Conservation (phyloP, 2,329 filamentous ascomycete genomes). For the Trichophyton verrucosum region DNA sequence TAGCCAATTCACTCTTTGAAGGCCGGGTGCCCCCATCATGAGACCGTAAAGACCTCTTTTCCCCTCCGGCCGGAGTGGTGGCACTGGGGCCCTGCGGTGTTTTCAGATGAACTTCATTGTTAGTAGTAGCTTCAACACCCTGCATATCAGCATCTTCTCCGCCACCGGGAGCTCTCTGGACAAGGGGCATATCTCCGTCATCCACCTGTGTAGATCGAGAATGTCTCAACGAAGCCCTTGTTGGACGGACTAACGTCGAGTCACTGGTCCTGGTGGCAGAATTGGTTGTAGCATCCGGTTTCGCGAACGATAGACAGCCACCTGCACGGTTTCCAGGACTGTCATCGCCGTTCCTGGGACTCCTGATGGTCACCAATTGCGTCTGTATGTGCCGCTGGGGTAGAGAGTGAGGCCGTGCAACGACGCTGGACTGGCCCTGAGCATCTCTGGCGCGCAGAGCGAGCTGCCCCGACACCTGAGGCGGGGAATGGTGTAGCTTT, state of each 20-base stretch:
- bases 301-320: background rate
- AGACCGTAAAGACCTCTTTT: constrained; percentile 69
- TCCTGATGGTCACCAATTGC: constrained; percentile 1
- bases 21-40: constrained; percentile 62
- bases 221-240: background rate
- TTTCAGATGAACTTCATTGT: background rate
- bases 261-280: background rate
- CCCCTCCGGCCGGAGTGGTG: constrained; percentile 18
- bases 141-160: background rate
- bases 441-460: constrained; percentile 1
- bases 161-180: background rate
- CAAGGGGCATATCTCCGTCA: background rate
- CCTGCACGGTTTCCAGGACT: background rate
- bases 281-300: background rate
- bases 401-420: background rate
- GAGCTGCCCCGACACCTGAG: background rate
- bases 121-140: background rate
- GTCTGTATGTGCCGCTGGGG: background rate
- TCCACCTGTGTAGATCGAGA: background rate
- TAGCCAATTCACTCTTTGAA: constrained; percentile 80
- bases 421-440: background rate
- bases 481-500: background rate
- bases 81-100: background rate
- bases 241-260: background rate
- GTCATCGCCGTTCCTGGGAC: background rate